phyloP scores from a whole-genome alignment of 1,284 basidiomycete genomes.

The Laetiporus sulphureus region DNA sequence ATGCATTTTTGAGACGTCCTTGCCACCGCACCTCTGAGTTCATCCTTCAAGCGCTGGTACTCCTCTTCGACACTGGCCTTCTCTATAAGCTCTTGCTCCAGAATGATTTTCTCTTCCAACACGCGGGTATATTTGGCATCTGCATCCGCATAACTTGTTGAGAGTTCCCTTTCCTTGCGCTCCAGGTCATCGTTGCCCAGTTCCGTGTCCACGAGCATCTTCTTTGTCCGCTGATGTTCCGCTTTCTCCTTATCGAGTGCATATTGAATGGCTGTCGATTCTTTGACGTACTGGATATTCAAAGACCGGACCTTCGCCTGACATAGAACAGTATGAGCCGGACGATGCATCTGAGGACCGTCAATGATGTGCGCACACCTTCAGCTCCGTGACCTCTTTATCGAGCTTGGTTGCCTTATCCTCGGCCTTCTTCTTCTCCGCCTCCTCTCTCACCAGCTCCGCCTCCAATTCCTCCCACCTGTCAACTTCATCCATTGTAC shows the following conservation, averaged over 20 bases:
- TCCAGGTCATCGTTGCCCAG: slow-evolving; percentile 97
- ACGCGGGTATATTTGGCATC: slow-evolving; percentile 88
- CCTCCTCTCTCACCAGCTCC: slow-evolving; percentile 84
- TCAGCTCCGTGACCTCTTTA: slow-evolving; percentile 86
- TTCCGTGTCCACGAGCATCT: slow-evolving; percentile 84
- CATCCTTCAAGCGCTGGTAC: slow-evolving; percentile 87
- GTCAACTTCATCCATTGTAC: too few relatives aligned
- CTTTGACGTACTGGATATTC: too few relatives aligned
- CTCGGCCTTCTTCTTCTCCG: slow-evolving; percentile 76
- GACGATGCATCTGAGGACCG: too few relatives aligned
- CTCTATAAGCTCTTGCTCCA: slow-evolving; percentile 94
- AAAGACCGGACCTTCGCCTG: slow-evolving; percentile 85
- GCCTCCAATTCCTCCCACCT: slow-evolving; percentile 88
- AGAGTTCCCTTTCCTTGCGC: slow-evolving; percentile 85
- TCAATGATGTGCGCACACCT: slow-evolving; percentile 63
- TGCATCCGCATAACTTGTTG: slow-evolving; percentile 86
- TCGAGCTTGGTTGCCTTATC: slow-evolving; percentile 72
- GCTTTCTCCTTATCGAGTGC: slow-evolving; percentile 83
- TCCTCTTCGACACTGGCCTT: slow-evolving; percentile 91
- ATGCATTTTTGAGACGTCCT: slow-evolving; percentile 2
- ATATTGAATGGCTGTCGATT: slow-evolving; percentile 78
- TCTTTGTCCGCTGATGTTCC: slow-evolving; percentile 73
- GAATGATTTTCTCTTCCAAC: slow-evolving; percentile 92
- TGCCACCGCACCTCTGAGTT: slow-evolving; percentile 71
- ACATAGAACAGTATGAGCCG: too few relatives aligned